Conservation (phyloP, 371 early-diverging fungal species). For the Mortierella sp. region DNA sequence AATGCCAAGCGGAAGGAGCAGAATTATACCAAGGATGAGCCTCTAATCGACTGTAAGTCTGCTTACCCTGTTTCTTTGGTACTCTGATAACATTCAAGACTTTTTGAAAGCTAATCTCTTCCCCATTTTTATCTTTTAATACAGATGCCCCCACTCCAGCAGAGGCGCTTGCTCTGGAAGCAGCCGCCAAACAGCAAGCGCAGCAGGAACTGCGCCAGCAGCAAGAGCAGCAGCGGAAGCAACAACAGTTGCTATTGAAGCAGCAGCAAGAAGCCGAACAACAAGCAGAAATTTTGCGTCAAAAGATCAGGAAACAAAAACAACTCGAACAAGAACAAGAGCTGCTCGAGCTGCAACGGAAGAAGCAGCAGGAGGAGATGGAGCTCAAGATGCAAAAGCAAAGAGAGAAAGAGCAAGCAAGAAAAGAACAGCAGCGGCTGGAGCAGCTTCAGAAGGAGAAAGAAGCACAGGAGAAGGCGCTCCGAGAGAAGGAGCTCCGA, state of each 20-base stretch:
- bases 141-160: constrained; percentile 40
- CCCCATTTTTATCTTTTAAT: neutral
- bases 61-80: neutral
- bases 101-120: too few relatives aligned
- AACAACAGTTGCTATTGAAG: constrained; percentile 15
- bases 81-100: neutral
- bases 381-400: constrained; percentile 17
- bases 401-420: constrained; percentile 48
- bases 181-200: constrained; percentile 61
- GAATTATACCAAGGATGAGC: constrained; percentile 32
- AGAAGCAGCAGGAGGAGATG: constrained; percentile 28
- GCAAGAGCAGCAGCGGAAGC: constrained; percentile 56
- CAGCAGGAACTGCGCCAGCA: constrained; percentile 41
- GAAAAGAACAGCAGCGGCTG: constrained; percentile 17
- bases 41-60: constrained; percentile 22
- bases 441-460: constrained; percentile 21
- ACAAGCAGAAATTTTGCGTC: constrained; percentile 22
- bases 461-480: constrained; percentile 12
- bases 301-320: constrained; percentile 22
- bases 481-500: constrained; percentile 7
- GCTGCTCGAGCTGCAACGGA: constrained; percentile 29
- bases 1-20: constrained; percentile 29
- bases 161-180: constrained; percentile 57
- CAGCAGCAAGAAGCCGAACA: constrained; percentile 49
- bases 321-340: constrained; percentile 33